Conservation (phyloP, 169 alveolate genomes). For the Plasmodium inui region DNA sequence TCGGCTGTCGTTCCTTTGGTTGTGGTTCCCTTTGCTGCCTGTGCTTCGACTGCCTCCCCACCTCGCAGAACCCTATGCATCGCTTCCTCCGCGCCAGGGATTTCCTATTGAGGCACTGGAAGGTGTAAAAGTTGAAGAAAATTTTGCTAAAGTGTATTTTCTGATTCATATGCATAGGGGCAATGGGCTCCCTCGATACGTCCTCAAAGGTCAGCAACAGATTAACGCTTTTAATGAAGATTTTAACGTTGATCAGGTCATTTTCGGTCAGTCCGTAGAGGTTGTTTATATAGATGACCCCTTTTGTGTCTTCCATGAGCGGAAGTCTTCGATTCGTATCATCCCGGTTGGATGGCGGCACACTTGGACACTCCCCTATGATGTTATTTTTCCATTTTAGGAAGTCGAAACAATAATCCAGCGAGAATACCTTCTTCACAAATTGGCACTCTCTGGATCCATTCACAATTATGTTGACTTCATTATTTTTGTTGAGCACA, state of each 20-base stretch:
- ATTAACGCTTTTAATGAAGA: conserved; percentile 25
- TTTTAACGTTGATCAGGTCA: conserved; percentile 28
- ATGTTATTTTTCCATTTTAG: background rate
- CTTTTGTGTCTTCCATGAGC: background rate
- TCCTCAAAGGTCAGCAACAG: conserved; percentile 14
- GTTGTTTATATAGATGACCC: conserved; percentile 24
- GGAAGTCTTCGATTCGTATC: background rate
- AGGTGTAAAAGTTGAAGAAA: conserved; percentile 24
- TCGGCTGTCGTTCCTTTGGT: background rate
- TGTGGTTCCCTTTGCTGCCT: too few species aligned
- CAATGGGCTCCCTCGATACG: background rate
- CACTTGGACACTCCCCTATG: background rate
- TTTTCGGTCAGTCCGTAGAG: conserved; percentile 17
- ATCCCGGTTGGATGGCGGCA: background rate
- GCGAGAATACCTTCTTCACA: conserved; percentile 33
- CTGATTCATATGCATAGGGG: background rate
- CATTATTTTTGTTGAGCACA: conserved; percentile 44
- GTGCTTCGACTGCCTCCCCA: background rate
- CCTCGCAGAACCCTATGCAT: conserved; percentile 13
- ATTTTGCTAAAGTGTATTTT: conserved; percentile 27
- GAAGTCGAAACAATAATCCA: conserved; percentile 22
- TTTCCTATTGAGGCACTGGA: conserved; percentile 33
- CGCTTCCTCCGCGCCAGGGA: background rate
- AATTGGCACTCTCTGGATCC: conserved; percentile 16
- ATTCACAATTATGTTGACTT: conserved; percentile 28